Evolutionary conservation across 345 rosid species (phyloP).

Genomic region (Arabis hirsuta): DNA sequence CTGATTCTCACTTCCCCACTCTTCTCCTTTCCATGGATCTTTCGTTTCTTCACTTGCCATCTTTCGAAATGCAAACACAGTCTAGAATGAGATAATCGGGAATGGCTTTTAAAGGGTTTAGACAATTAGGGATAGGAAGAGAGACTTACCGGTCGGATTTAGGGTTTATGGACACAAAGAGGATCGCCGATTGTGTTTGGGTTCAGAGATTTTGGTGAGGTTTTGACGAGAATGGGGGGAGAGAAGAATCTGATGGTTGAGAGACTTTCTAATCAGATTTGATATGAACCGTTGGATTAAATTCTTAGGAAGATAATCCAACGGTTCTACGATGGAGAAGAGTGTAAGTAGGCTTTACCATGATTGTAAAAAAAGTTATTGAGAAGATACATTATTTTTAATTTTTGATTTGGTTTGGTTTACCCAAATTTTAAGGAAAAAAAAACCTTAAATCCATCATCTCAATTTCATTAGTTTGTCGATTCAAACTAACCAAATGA

Average conservation of each 20-base stretch:
- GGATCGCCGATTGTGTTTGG: background rate
- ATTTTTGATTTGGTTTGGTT: too few relatives aligned
- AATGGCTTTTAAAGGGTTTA: background rate
- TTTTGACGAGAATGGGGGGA: background rate
- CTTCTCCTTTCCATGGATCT: slow-evolving; percentile 89
- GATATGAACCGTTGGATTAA: slow-evolving; percentile 2
- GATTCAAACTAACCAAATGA: too few relatives aligned
- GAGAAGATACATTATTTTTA: too few relatives aligned
- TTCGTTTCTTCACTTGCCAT: slow-evolving; percentile 71
- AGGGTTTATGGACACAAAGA: background rate
- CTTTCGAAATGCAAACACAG: background rate
- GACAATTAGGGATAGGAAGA: background rate
- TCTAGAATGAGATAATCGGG: background rate
- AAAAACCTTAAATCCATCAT: too few relatives aligned
- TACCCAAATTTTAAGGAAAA: too few relatives aligned
- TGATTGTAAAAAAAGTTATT: too few relatives aligned
- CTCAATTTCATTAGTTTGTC: too few relatives aligned
- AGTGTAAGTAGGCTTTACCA: background rate
- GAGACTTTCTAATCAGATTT: background rate
- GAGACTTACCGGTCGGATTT: background rate
- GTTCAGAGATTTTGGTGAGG: background rate
- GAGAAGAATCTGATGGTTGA: background rate
- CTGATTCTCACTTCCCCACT: slow-evolving; percentile 75
- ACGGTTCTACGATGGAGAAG: background rate
- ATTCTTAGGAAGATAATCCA: background rate